Base-by-base conservation (phyloP, 495 filamentous ascomycete genomes). In the Pyrenula aspistea region DNA sequence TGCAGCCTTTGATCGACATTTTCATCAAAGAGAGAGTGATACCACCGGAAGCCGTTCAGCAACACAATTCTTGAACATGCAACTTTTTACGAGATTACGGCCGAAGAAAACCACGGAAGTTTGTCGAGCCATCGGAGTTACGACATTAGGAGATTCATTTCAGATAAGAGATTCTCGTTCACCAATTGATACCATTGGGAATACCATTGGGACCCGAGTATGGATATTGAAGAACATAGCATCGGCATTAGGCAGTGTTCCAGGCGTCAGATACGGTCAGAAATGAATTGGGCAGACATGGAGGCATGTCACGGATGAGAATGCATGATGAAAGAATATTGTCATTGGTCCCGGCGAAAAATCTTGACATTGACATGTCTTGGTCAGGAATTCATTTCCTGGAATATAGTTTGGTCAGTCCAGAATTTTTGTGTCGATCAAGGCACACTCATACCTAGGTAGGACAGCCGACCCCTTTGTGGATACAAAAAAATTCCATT, bases 1-100 rank as follows among this genome's bases (percentile, higher is more conserved):
- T 96, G 91, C 88, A 91, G 74, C 86, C 88, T 11, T 67, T 96
- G 63, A 87, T 96, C 59, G 89, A 96, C 63, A 74, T 95, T 36
- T 96, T 91, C 83, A 83, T 89, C 54, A 84, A 82, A 56, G 88
- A 89, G 59, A 89, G 89, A 51, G 84, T 88, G 24, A 85, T 95
- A 58, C 88, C 90, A 1, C 77, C 83, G 0, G 86, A 87, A 67
- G 77, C 77, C 22, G 68, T 78, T 25, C 68, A 69, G 15, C 75
- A 76, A 22, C 70, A 77, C 68, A 42, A 42, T 42, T 42, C 31
- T 42, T 42, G 15, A 15, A 42, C 4, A 15, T 8, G 31, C 4
- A 15, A n/a, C n/a, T n/a, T n/a, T 42, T 42, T 8, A 42, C 15
- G 31, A 42, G 31, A 8, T 8, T 15, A 42, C 31, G 31, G 31